Base-by-base conservation (phyloP, 2,329 filamentous ascomycete genomes). In the Aspergillus brunneoviolaceus region DNA sequence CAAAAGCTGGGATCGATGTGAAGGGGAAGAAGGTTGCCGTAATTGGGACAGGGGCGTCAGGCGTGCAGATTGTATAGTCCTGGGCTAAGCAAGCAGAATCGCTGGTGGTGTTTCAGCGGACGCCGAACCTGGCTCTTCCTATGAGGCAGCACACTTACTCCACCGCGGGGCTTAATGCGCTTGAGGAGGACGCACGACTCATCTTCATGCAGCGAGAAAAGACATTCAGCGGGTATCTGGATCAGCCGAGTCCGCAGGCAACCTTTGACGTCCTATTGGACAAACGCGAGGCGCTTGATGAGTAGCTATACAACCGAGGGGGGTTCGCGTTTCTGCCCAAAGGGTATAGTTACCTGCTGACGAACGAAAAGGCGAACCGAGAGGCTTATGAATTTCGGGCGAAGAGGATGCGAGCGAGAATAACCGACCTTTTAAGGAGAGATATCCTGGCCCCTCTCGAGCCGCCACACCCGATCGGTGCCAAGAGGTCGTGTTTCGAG, bases 111-210 rank as follows among this genome's bases (percentile, higher is more conserved):
- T 76, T 89, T 71, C 86, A 89, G 66, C 81, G 88, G 11, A 89
- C 86, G 1, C 87, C 88, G 0, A 90, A 89, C 63, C 73, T 87
- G 4, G 84, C 84, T 0, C 67, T 89, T 0, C 86, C 86, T 0
- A 88, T 90, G 85, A 76, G 79, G 2, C 80, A 83, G 60, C 74
- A 76, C 3, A 60, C 76, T 1, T 70, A 87, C 39, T 80, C 79
- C 1, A 71, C 70, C 11, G 78, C 80, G 60, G 81, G 84, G 63
- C 82, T 87, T 65, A 74, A 83, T 12, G 65, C 65, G 1, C 70
- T 66, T 25, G 80, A 82, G 66, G 60, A 59, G 6, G 71, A 67
- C 23, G 83, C 84, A 51, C 75, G 73, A 0, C 73, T 80, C 49
- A 73, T 88, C 1, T 88, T 85, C 68, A 74, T 74, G 35, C 70